Evolutionary conservation across 1,284 basidiomycete genomes (phyloP), one percentile per base, ranked within the genome.

Genomic region (Tranzscheliella williamsii): DNA sequence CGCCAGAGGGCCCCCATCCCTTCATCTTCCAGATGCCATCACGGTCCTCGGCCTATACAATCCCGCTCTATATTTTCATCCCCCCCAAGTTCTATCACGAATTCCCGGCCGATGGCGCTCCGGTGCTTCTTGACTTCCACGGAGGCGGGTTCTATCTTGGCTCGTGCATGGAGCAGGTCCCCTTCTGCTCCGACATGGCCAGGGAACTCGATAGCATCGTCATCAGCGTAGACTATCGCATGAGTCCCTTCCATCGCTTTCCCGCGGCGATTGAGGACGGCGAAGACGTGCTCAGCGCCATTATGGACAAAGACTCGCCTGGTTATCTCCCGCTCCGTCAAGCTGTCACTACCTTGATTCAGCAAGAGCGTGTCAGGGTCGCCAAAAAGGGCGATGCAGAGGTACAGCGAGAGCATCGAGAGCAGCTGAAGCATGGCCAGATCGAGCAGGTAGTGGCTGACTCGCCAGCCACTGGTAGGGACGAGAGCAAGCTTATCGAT

Each of bases 161-260:
- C 17, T 55, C 52, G 18, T 61, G 63, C 29, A 20, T 65, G 6
- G 69, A 71, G 31, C 58, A 71, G 29, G 67, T 64, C 0, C 67
- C 67, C 11, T 69, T 69, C 39, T 67, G 63, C 35, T 47, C 64
- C 6, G 41, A 45, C 31, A 47, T 69, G 37, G 58, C 63, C 9
- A 36, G 57, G 6, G 22, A 56, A 18, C 39, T 64, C 12, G 37
- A 62, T 12, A 33, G 40, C 11, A 42, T 69, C 38, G 48, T 67
- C 23, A 62, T 71, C 47, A 63, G 55, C 29, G 69, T 71, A 27
- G 57, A 65, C 44, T 71, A 71, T 32, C 67, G 73, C 16, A 75
- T 74, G 62, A 61, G 66, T 4, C 73, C 73, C 2, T 69, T 72
- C 46, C 48, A 70, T 29, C 57, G 70, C 26, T 73, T 67, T 22